Evolutionary conservation across 805 yeast species (phyloP), one percentile per base, ranked within the genome.

Genomic region (Starmerella davenportii): DNA sequence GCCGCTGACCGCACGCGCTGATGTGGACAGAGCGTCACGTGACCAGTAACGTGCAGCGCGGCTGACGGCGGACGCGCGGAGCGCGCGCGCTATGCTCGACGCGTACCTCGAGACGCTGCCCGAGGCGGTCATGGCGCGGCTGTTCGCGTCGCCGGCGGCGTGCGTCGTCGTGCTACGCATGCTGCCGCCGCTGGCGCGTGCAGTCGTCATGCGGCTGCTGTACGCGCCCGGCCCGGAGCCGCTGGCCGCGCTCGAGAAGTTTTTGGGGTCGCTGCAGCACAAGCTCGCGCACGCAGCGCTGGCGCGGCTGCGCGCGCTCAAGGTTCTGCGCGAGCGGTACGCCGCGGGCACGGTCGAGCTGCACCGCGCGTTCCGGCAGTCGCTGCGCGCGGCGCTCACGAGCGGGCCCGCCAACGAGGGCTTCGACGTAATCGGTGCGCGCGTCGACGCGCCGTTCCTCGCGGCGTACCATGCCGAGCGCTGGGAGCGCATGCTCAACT

Each of bases 401-500:
- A 94, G 95, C 4, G 76, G 79, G 24, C 66, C 62, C 38, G 66
- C 67, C 34, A 60, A 71, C 36, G 69, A 69, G 51, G 74, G 92
- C 2, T 80, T 81, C 62, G 94, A 92, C n/a, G 77, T 79, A 4
- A 74, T 70, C 35, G 58, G 74, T n/a, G 30, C 34, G 23, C 31
- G 29, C n/a, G 17, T 46, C 16, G 27, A 39, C 11, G 21, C 29
- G 13, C 68, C 65, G 28, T 77, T 76, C 50, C 62, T 87, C 35
- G 92, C 81, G 48, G 64, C 64, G 30, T 85, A 82, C 58, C 93
- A 95, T 13, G 69, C 82, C 5, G 70, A 68, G 34, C 82, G 79
- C 53, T 90, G 98, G 98, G 99, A 90, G 55, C 72, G 81, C 5
- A 87, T 90, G 48, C 64, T 90, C 50, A 96, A 90, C 64, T 90